Evolutionary conservation across 208 protist genomes (phyloP).

Genomic region (Acanthamoeba castellanii): DNA sequence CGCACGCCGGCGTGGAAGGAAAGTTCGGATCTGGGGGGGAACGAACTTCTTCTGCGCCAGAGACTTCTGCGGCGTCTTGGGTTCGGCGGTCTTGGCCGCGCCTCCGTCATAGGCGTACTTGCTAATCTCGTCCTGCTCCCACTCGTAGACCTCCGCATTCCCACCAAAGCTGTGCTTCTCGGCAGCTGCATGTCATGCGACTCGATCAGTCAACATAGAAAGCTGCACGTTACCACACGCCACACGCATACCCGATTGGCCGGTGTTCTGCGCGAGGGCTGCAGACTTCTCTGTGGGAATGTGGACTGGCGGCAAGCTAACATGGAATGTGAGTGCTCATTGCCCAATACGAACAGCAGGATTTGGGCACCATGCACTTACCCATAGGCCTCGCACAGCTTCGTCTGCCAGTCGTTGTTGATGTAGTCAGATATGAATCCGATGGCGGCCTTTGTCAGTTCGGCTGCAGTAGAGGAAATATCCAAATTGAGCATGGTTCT

Average conservation of each 20-base stretch:
- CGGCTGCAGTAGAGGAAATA: neutral
- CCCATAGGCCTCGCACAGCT: constrained; percentile 22
- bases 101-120: neutral
- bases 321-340: neutral
- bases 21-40: neutral
- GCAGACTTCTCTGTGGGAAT: neutral
- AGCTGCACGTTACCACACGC: too few species aligned
- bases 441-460: neutral
- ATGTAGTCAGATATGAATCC: constrained; percentile 24
- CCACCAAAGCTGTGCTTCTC: neutral
- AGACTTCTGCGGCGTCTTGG: constrained; percentile 23
- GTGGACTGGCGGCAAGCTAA: neutral
- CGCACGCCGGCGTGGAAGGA: neutral
- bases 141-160: neutral
- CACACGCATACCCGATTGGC: neutral
- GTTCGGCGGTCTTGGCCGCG: neutral
- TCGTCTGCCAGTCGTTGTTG: constrained; percentile 2
- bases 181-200: neutral
- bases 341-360: too few species aligned
- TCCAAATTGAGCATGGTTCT: neutral
- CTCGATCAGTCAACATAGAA: too few species aligned
- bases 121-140: neutral
- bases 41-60: constrained; percentile 39
- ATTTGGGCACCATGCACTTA: neutral
- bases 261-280: neutral